These are phyloP conservation scores for Phytophthora idaei DNA, from an alignment of 352 stramenopile genomes.

Conservation along the genomic window DNA sequence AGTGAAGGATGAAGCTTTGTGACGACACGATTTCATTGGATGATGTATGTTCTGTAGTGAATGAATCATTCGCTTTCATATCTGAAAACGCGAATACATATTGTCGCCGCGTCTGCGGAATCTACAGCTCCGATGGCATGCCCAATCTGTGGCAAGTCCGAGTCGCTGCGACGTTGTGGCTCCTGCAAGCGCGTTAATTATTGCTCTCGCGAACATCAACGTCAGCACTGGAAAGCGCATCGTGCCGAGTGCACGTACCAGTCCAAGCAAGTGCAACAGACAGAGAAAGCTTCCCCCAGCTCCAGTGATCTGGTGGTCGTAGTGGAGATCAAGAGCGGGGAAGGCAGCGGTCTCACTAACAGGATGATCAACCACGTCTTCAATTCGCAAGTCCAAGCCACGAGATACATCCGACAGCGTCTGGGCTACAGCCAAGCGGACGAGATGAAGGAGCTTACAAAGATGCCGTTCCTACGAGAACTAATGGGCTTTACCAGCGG, in stretches of 20 bases:
- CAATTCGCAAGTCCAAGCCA: conserved; percentile 6
- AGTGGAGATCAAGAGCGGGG: conserved; percentile 13
- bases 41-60: too few species aligned
- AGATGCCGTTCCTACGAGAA: conserved; percentile 23
- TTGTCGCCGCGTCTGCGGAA: not conserved
- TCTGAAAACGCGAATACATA: not conserved
- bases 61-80: not conserved
- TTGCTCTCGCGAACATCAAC: conserved; percentile 20
- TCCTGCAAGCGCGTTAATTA: conserved; percentile 23
- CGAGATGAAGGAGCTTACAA: conserved; percentile 22
- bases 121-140: conserved; percentile 4
- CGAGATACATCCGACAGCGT: conserved; percentile 11
- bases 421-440: conserved; percentile 11
- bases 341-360: conserved; percentile 21
- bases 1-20: too few species aligned
- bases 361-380: conserved; percentile 22
- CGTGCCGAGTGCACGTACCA: conserved; percentile 10
- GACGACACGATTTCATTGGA: too few species aligned
- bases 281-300: too few species aligned
- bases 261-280: not conserved
- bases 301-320: not conserved
- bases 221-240: conserved; percentile 21
- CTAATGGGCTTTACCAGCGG: conserved; percentile 16
- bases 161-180: conserved; percentile 15
- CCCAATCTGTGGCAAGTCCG: conserved; percentile 12